phyloP scores from a whole-genome alignment of 306 rosid species.

The Spatholobus suberectus region DNA sequence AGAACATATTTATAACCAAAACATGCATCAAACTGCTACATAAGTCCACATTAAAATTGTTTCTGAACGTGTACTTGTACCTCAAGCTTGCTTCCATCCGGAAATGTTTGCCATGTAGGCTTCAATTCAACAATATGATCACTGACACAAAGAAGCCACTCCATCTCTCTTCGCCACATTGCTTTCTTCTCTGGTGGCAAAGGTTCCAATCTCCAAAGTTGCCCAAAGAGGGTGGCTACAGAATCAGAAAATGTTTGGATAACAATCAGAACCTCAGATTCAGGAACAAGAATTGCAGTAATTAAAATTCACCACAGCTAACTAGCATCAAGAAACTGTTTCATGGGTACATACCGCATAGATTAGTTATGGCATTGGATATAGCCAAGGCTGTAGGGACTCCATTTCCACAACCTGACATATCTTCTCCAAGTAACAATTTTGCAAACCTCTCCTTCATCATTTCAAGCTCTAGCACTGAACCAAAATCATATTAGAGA shows the following conservation, averaged over 20 bases:
- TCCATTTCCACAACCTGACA: slow-evolving; percentile 96
- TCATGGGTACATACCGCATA: slow-evolving; percentile 61
- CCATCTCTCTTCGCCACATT: slow-evolving; percentile 93
- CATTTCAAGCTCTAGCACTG: slow-evolving; percentile 67
- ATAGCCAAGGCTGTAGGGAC: slow-evolving; percentile 81
- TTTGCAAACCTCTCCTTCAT: slow-evolving; percentile 91
- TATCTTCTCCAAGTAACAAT: slow-evolving; percentile 91
- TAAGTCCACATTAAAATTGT: not conserved
- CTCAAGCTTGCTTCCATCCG: slow-evolving; percentile 86
- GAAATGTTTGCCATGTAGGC: slow-evolving; percentile 83
- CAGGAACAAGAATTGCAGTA: not conserved
- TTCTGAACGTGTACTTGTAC: slow-evolving; percentile 48
- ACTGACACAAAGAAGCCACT: slow-evolving; percentile 79
- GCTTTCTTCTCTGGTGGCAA: slow-evolving; percentile 60
- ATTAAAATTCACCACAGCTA: not conserved
- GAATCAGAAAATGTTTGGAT: not conserved
- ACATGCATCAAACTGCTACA: not conserved
- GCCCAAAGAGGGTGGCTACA: slow-evolving; percentile 80
- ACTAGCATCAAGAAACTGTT: not conserved
- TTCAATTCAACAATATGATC: slow-evolving; percentile 79
- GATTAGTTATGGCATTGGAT: slow-evolving; percentile 95
- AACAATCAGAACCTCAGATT: slow-evolving; percentile 3
- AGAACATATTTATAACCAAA: not conserved
- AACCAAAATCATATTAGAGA: slow-evolving; percentile 41
- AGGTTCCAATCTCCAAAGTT: slow-evolving; percentile 88